Evolutionary conservation across 352 stramenopile genomes (phyloP).

Genomic region (Phytophthora pini): DNA sequence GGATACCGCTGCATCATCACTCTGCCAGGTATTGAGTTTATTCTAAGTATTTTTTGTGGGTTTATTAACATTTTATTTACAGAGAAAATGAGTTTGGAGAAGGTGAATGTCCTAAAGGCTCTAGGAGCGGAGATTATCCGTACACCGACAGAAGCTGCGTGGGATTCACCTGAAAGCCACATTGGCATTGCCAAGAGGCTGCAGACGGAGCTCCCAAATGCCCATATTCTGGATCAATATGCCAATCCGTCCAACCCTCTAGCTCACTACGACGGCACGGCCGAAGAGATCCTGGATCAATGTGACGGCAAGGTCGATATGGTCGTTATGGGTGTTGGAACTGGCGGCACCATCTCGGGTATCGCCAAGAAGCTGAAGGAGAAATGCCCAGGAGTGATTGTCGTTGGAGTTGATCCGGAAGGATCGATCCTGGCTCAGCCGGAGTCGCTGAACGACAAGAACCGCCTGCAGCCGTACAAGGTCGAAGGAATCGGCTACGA

Average conservation of each 20-base stretch:
- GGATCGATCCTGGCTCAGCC: constrained; percentile 94
- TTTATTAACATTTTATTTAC: constrained; percentile 5
- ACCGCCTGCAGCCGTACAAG: constrained; percentile 88
- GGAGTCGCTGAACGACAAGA: constrained; percentile 92
- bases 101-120: constrained; percentile 95
- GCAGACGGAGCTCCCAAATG: constrained; percentile 93
- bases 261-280: constrained; percentile 96
- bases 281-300: constrained; percentile 94
- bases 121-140: constrained; percentile 96
- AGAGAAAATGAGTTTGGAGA: constrained; percentile 97
- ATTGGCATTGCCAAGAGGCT: constrained; percentile 94
- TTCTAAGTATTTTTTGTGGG: not conserved
- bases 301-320: constrained; percentile 95
- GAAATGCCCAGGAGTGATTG: constrained; percentile 78
- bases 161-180: constrained; percentile 94
- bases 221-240: constrained; percentile 97
- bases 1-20: constrained; percentile 95
- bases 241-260: constrained; percentile 95
- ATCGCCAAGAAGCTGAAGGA: constrained; percentile 95
- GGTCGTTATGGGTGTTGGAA: constrained; percentile 94
- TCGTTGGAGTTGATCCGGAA: constrained; percentile 92
- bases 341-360: constrained; percentile 95
- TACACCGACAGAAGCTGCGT: constrained; percentile 95
- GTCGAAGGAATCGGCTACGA: constrained; percentile 98
- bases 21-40: constrained; percentile 44